Percentiles rank a stretch among this genome's conserved stretches.
Conservation (phyloP, 129 eudicot species). For the Saussurea involucrata region DNA sequence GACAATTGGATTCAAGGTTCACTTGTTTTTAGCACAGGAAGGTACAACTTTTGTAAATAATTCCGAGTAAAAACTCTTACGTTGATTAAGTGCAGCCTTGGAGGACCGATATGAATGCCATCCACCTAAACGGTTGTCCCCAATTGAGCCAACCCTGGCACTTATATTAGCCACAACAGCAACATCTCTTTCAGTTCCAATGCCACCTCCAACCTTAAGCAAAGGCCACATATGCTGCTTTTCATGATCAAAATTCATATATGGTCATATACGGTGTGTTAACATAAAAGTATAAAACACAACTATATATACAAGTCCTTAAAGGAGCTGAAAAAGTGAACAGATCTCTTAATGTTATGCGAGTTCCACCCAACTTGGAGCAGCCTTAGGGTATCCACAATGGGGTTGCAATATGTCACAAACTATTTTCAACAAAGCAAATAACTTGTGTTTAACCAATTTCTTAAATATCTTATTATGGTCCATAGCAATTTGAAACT, state of each 20-base stretch:
- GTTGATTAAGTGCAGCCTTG: constrained; percentile 83
- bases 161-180: constrained; percentile 91
- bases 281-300: background rate
- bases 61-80: constrained; percentile 38
- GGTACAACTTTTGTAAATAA: background rate
- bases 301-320: background rate
- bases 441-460: background rate
- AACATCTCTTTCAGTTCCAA: constrained; percentile 54
- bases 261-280: constrained; percentile 1
- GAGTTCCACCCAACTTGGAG: background rate
- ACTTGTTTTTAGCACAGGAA: background rate
- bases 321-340: background rate
- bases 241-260: constrained; percentile 4
- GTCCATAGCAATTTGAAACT: background rate
- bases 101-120: constrained; percentile 98
- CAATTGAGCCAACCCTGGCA: constrained; percentile 94
- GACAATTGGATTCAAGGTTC: background rate
- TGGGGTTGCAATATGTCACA: background rate
- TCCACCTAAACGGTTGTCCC: constrained; percentile 85
- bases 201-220: constrained; percentile 84
- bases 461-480: background rate
- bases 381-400: background rate
- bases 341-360: background rate
- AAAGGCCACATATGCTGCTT: constrained; percentile 98
- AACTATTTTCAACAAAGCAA: background rate